phyloP scores from a whole-genome alignment of 2,329 filamentous ascomycete species.

The Fusarium heterosporum region DNA sequence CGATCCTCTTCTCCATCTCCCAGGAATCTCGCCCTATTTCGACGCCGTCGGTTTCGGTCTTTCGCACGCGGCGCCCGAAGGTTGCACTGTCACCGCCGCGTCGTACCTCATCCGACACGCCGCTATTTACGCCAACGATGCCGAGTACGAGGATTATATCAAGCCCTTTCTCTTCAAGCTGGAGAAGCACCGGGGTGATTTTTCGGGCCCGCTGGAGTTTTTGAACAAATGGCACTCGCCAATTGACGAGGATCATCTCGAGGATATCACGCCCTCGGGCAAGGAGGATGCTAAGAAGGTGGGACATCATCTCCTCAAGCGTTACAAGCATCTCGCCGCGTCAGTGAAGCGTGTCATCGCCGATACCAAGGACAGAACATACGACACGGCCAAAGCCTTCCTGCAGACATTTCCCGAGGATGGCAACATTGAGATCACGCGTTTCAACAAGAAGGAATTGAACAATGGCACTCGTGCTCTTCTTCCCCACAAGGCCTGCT shows the following conservation, averaged over 20 bases:
- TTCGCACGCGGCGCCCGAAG: slow-evolving; percentile 36
- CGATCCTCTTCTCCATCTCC: slow-evolving; percentile 42
- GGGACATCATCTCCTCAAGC: slow-evolving; percentile 34
- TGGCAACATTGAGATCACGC: slow-evolving; percentile 29
- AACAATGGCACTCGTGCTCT: slow-evolving; percentile 41
- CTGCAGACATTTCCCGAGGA: slow-evolving; percentile 26
- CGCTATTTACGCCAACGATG: slow-evolving; percentile 43
- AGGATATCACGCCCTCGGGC: slow-evolving; percentile 41
- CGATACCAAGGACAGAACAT: slow-evolving; percentile 41
- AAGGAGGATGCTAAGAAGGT: slow-evolving; percentile 36
- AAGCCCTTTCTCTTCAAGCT: slow-evolving; percentile 39
- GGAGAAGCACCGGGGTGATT: slow-evolving; percentile 37
- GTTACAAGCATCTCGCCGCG: slow-evolving; percentile 35
- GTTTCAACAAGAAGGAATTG: slow-evolving; percentile 37
- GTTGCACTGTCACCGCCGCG: slow-evolving; percentile 37
- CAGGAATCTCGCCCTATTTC: slow-evolving; percentile 44
- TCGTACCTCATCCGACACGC: slow-evolving; percentile 43
- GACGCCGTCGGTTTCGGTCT: slow-evolving; percentile 43
- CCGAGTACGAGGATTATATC: slow-evolving; percentile 44
- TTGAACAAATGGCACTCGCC: slow-evolving; percentile 41
- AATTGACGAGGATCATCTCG: slow-evolving; percentile 39
- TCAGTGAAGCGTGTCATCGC: slow-evolving; percentile 41
- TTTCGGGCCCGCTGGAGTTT: slow-evolving; percentile 35
- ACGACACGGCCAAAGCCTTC: slow-evolving; percentile 41
- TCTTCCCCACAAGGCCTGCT: slow-evolving; percentile 43